Evolutionary conservation across 257 asterid species (phyloP).

Genomic region (Capsicum rhomboideum): DNA sequence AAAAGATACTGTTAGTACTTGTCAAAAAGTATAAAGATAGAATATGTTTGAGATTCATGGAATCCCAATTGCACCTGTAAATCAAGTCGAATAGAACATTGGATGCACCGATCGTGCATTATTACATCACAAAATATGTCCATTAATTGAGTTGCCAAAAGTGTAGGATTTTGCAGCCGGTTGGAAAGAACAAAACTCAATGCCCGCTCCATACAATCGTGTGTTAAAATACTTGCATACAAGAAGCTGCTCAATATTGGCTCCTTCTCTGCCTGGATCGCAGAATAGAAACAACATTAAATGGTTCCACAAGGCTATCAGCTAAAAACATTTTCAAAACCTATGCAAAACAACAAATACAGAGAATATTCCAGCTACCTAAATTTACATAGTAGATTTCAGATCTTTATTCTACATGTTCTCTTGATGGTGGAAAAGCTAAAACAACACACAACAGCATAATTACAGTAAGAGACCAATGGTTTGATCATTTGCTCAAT

Average conservation of each 20-base stretch:
- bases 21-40: neutral
- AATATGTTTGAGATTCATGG: neutral
- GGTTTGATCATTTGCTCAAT: neutral
- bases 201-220: constrained; percentile 35
- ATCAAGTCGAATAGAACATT: constrained; percentile 38
- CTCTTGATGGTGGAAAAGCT: neutral
- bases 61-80: constrained; percentile 15
- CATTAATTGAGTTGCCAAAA: constrained; percentile 34
- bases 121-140: constrained; percentile 35
- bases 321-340: neutral
- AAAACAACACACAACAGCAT: neutral
- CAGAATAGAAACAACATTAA: neutral
- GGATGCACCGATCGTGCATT: constrained; percentile 29
- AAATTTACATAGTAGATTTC: neutral
- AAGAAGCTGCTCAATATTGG: constrained; percentile 43
- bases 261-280: constrained; percentile 37
- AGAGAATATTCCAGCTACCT: neutral
- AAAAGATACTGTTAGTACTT: neutral
- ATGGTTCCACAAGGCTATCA: neutral
- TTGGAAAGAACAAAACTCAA: constrained; percentile 38
- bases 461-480: neutral
- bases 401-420: neutral
- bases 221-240: constrained; percentile 33
- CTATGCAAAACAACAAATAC: neutral
- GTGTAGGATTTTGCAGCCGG: constrained; percentile 39